Evolutionary conservation across 768 basidiomycete species (phyloP).

Genomic region (Pisolithus sp.): DNA sequence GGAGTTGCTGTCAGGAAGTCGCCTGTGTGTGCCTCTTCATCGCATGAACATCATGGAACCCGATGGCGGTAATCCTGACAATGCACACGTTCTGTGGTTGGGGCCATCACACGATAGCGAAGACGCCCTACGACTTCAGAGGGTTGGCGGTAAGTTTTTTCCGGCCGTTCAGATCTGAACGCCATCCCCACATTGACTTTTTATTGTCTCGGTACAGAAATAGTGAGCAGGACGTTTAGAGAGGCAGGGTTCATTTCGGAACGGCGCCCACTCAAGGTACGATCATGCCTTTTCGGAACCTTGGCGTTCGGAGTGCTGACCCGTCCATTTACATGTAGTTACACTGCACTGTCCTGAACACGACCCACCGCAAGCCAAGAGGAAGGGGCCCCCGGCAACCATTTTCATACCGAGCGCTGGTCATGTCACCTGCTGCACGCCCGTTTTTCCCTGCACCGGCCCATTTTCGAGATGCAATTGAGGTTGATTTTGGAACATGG

Average conservation of each 20-base stretch:
- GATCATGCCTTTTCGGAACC: conserved; percentile 1
- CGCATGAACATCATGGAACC: conserved; percentile 46
- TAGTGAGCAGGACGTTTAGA: conserved; percentile 36
- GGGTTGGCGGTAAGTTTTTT: conserved; percentile 29
- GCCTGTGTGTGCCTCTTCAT: conserved; percentile 38
- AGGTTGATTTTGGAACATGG: conserved; percentile 49
- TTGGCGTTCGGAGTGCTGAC: not conserved
- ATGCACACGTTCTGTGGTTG: conserved; percentile 52
- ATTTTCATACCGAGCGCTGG: conserved; percentile 36
- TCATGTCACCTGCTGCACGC: conserved; percentile 22
- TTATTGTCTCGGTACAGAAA: conserved; percentile 25
- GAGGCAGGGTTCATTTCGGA: conserved; percentile 40
- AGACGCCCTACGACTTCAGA: conserved; percentile 23
- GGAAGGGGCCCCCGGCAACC: conserved; percentile 25
- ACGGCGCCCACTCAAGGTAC: conserved; percentile 45
- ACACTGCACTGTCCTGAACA: conserved; percentile 48
- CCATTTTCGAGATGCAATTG: conserved; percentile 17
- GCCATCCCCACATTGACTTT: no score
- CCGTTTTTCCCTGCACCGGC: conserved; percentile 3
- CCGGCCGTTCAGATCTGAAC: no score
- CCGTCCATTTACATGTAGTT: conserved; percentile 22
- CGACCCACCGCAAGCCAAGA: conserved; percentile 36
- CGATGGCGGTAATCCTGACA: conserved; percentile 27
- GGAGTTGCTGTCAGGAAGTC: conserved; percentile 30
- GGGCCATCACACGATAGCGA: conserved; percentile 38